These are phyloP conservation scores for Leishmania braziliensis DNA, from an alignment of 208 protist genomes.

Conservation along the genomic window DNA sequence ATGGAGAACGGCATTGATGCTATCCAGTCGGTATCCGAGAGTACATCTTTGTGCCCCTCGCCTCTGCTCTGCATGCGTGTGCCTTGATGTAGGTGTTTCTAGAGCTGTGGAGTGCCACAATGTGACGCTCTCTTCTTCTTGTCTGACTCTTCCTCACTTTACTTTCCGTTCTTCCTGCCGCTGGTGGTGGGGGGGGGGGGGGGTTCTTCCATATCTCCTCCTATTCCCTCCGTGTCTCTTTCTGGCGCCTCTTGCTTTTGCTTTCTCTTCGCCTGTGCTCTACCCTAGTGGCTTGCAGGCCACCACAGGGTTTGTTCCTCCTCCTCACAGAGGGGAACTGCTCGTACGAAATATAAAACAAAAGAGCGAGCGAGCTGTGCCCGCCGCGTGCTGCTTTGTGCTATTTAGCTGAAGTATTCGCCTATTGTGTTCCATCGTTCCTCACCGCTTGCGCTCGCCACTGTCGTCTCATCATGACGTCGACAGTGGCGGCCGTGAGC, in stretches of 20 bases:
- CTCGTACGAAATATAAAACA: no score
- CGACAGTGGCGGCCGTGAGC: constrained; percentile 50
- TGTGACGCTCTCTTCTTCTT: background rate
- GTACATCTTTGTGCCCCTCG: background rate
- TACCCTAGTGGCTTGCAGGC: no score
- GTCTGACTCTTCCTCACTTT: background rate
- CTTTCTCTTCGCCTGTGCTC: no score
- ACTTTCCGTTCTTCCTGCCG: no score
- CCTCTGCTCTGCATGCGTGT: background rate
- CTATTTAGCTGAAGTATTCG: background rate
- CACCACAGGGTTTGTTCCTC: no score
- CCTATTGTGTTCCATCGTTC: background rate
- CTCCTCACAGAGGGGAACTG: no score
- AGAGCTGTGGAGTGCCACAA: no score
- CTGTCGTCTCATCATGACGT: constrained; percentile 27
- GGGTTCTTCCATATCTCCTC: no score
- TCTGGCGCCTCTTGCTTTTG: no score
- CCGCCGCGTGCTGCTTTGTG: background rate
- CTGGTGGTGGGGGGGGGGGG: no score
- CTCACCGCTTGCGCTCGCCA: background rate
- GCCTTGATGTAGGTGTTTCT: background rate
- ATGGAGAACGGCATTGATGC: background rate
- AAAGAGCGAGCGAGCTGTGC: no score
- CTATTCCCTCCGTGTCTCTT: no score
- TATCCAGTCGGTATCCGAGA: background rate